A percentile compares a stretch with the other conserved stretches of the same genome.
phyloP scores from a whole-genome alignment of 1,139 yeast genomes.

The Diutina rugosa region DNA sequence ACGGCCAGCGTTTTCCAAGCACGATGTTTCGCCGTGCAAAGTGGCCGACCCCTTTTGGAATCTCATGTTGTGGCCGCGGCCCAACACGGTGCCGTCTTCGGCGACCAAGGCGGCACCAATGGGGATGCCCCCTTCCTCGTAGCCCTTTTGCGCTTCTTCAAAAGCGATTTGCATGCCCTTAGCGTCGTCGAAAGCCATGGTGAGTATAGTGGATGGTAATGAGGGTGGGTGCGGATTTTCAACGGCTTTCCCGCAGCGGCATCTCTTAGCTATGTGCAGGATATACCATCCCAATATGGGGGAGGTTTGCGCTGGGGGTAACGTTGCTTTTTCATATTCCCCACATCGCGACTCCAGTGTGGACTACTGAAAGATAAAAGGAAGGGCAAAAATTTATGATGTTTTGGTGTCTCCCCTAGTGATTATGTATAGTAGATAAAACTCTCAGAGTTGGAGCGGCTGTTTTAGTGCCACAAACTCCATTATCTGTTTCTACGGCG shows the following conservation, averaged over 20 bases:
- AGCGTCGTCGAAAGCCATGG: conserved; percentile 45
- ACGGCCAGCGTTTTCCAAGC: conserved; percentile 84
- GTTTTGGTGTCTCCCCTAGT: too few relatives aligned
- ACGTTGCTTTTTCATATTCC: neutral
- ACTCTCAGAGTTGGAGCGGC: too few relatives aligned
- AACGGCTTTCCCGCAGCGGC: neutral
- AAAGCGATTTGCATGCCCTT: conserved; percentile 58
- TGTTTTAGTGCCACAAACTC: too few relatives aligned
- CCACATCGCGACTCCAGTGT: neutral
- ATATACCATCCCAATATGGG: neutral
- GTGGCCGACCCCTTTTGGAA: conserved; percentile 72
- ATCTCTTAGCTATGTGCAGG: neutral
- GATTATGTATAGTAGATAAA: too few relatives aligned
- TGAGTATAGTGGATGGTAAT: neutral
- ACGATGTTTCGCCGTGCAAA: conserved; percentile 82
- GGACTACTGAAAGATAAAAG: too few relatives aligned
- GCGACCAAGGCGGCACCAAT: conserved; percentile 67
- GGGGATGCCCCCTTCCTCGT: conserved; percentile 83
- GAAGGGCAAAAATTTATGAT: too few relatives aligned
- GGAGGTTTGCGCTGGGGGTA: neutral
- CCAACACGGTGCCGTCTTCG: conserved; percentile 69
- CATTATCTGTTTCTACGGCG: too few relatives aligned
- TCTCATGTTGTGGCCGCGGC: conserved; percentile 82
- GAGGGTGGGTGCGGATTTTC: neutral
- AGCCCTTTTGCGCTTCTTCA: conserved; percentile 59